Evolutionary conservation across 441 rosid genomes (phyloP).

Genomic region (Metrosideros polymorpha): DNA sequence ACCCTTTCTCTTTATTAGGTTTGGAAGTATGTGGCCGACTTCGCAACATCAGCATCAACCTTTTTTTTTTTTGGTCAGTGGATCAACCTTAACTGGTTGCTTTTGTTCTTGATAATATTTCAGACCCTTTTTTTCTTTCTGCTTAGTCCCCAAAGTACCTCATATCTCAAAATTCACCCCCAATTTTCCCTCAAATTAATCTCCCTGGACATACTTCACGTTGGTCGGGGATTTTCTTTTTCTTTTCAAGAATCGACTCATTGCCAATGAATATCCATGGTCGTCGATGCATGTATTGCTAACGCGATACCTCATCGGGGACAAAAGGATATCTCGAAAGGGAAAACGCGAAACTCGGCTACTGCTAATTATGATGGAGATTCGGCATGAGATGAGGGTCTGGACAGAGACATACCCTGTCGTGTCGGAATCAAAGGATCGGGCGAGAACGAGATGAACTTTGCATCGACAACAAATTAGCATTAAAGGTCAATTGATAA

Average conservation of each 20-base stretch:
- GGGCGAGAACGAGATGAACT: not conserved
- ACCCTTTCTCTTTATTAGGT: not conserved
- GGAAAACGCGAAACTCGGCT: no score
- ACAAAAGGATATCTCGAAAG: no score
- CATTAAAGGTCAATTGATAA: not conserved
- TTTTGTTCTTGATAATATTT: no score
- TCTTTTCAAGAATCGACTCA: not conserved
- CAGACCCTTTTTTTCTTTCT: not conserved
- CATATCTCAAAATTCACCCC: not conserved
- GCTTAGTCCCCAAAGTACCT: not conserved
- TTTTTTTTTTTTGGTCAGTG: no score
- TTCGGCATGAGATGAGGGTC: not conserved
- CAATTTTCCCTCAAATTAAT: not conserved
- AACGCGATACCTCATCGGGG: not conserved
- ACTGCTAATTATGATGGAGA: no score
- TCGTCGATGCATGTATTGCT: not conserved
- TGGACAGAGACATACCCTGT: not conserved
- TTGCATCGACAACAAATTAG: not conserved
- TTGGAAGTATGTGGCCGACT: not conserved
- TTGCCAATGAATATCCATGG: not conserved
- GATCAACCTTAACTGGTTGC: no score
- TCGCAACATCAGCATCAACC: no score
- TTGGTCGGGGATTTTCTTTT: not conserved
- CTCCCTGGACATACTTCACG: not conserved
- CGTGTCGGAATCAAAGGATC: not conserved